Percentiles rank a stretch among this genome's conserved stretches.
Conservation (phyloP, 768 basidiomycete genomes). For the Exidia glandulosa region DNA sequence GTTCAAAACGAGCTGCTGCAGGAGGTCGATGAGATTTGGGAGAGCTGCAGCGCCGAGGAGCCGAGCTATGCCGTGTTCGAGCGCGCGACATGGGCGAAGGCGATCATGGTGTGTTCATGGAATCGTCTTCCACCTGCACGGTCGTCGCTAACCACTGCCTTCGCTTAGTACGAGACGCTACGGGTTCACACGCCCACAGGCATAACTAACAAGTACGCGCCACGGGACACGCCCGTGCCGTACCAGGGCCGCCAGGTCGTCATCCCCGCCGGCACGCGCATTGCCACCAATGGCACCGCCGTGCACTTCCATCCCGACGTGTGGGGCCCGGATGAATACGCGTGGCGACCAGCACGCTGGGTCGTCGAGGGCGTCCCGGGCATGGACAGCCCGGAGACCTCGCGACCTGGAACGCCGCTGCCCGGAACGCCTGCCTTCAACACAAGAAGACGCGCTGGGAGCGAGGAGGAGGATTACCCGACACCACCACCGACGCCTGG, state of each 20-base stretch:
- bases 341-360: conserved; percentile 1
- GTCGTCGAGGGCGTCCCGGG: not conserved
- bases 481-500: not conserved
- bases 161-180: not conserved
- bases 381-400: not conserved
- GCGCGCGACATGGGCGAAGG: not conserved
- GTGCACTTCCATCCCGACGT: conserved; percentile 3
- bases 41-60: not conserved
- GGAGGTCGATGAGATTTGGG: not conserved
- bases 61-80: not conserved
- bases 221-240: not conserved
- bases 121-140: not conserved
- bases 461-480: not conserved
- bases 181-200: conserved; percentile 4
- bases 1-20: conserved; percentile 1
- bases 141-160: not conserved
- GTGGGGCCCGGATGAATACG: conserved; percentile 1
- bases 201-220: conserved; percentile 1
- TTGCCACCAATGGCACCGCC: conserved; percentile 1
- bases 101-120: not conserved
- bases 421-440: not conserved
- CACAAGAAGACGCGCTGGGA: not conserved
- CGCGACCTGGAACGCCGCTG: not conserved
- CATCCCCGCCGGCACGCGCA: conserved; percentile 1
- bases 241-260: not conserved